Conservation (phyloP, 176 grass and related monocot genomes). For the Oryza australiensis region DNA sequence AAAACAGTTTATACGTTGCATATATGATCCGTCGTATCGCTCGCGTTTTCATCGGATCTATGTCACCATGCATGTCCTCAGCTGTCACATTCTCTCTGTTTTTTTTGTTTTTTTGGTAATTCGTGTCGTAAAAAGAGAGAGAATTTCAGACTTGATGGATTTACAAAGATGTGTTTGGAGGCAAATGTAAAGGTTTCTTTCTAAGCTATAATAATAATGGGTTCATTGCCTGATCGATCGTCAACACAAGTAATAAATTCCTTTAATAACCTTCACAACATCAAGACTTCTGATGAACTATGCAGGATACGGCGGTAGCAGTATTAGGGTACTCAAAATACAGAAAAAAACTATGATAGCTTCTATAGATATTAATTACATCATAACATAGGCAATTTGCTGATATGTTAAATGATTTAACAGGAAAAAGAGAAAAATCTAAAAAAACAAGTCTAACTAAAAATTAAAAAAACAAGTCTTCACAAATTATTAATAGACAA, state of each 20-base stretch:
- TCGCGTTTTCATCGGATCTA: conserved; percentile 30
- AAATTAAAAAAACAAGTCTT: too few species aligned
- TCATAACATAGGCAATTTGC: too few species aligned
- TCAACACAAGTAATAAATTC: neutral
- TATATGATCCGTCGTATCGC: neutral
- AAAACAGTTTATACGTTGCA: neutral
- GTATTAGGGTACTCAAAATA: too few species aligned
- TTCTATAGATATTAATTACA: too few species aligned
- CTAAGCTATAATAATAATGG: neutral
- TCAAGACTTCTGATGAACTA: neutral
- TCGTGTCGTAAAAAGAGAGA: neutral
- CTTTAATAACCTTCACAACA: neutral
- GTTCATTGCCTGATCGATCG: neutral
- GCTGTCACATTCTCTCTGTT: neutral
- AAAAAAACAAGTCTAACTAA: too few species aligned
- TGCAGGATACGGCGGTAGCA: neutral
- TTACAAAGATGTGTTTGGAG: neutral
- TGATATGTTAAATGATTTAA: too few species aligned
- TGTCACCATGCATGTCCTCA: conserved; percentile 1
- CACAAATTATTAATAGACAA: too few species aligned
- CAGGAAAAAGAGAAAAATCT: too few species aligned
- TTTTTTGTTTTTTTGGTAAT: too few species aligned
- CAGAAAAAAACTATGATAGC: too few species aligned
- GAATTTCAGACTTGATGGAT: neutral
- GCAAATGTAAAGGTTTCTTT: too few species aligned